Evolutionary conservation across 169 alveolate genomes (phyloP).

Genomic region (Theileria equi): DNA sequence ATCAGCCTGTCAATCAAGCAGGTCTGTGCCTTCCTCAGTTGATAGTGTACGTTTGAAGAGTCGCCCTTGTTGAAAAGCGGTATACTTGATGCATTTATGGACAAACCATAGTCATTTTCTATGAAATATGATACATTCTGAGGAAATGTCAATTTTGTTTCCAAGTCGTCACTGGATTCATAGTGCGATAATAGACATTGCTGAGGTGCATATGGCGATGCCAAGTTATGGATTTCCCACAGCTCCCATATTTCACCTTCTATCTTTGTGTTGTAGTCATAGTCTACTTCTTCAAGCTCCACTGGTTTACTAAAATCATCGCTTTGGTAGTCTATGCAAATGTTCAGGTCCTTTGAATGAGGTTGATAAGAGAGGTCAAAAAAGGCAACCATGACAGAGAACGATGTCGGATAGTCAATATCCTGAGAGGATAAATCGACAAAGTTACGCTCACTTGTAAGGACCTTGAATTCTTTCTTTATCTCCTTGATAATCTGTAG

Average conservation of each 20-base stretch:
- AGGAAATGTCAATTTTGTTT: constrained; percentile 48
- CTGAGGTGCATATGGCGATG: constrained; percentile 45
- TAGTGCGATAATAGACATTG: constrained; percentile 48
- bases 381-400: constrained; percentile 44
- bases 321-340: neutral
- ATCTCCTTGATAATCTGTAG: constrained; percentile 32
- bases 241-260: constrained; percentile 48
- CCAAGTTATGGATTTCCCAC: constrained; percentile 43
- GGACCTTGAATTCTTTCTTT: constrained; percentile 54
- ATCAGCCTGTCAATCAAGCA: constrained; percentile 59
- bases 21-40: constrained; percentile 36
- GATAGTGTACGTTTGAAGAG: constrained; percentile 8
- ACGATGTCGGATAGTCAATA: constrained; percentile 60
- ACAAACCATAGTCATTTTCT: constrained; percentile 25
- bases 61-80: constrained; percentile 41
- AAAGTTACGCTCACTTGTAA: constrained; percentile 37
- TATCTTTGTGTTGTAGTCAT: neutral
- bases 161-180: constrained; percentile 22
- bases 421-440: constrained; percentile 61
- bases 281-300: neutral
- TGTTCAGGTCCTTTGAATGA: neutral
- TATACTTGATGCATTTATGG: constrained; percentile 32
- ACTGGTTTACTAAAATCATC: too few relatives aligned
- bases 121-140: constrained; percentile 36
- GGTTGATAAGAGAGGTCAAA: constrained; percentile 37